Evolutionary conservation across 1,284 basidiomycete species (phyloP), one percentile per base, ranked within the genome.

Genomic region (Leccinum huronense): DNA sequence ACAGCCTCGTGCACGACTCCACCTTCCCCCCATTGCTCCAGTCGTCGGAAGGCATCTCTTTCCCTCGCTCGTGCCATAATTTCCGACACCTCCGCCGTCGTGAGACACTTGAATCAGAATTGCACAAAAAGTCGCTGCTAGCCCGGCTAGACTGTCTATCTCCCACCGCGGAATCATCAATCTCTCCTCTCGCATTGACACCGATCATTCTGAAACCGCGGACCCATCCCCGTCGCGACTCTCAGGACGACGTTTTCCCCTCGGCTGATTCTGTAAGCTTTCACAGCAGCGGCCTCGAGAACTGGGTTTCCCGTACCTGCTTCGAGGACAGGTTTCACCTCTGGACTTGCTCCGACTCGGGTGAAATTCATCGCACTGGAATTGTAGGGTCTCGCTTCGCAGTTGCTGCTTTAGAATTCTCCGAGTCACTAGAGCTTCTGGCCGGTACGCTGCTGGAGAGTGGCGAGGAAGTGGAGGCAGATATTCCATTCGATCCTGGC

Each of bases 371-470:
- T 40, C 68, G 75, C 59, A 77, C 75, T 33, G 78, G 75, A 33
- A 79, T 90, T 53, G 70, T 80, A 65, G 79, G 86, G 70, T 73
- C 81, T 63, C 64, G 79, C 5, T 76, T 84, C 27, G 89, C 86
- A n/a, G 87, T 93, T 53, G 86, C 88, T 60, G 86, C 86, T 53
- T 79, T 93, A 57, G 90, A 92, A 69, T 88, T 85, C 68, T 89
- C 90, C 11, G 83, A 86, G 63, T 75, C 80, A 23, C 72, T 91
- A 31, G 89, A 92, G 69, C 76, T 82, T 27, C 78, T 91, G 75
- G 85, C 84, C 33, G 84, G 80, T 16, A 68, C 79, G 9, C 61
- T 73, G 9, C 40, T 58, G 8, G 72, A 69, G 63, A 61, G 34
- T 13, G 63, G 62, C 31, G 65, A 66, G 33, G 73, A 64, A 9